Percentiles rank a stretch among this genome's conserved stretches.
phyloP scores from a whole-genome alignment of 169 alveolate species.

The Eimeria praecox region DNA sequence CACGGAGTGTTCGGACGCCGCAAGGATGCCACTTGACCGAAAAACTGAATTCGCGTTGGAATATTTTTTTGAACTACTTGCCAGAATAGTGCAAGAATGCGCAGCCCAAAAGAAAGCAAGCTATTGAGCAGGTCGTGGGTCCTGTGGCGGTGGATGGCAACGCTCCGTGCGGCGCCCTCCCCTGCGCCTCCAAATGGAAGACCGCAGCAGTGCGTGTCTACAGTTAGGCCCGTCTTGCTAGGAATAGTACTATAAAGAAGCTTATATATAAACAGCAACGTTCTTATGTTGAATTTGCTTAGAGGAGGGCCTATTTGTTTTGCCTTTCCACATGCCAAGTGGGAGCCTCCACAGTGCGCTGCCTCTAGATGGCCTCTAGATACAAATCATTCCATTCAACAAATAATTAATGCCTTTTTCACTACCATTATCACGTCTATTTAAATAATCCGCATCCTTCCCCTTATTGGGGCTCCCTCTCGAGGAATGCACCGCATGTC shows the following conservation, averaged over 20 bases:
- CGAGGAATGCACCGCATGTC: not conserved
- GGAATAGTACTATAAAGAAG: not conserved
- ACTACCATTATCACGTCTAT: not conserved
- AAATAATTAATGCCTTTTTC: not conserved
- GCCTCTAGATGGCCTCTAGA: not conserved
- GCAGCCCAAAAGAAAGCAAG: slow-evolving; percentile 30
- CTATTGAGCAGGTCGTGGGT: slow-evolving; percentile 46
- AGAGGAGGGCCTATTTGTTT: not conserved
- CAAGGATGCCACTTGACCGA: not conserved
- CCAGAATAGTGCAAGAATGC: not conserved
- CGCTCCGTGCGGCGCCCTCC: slow-evolving; percentile 77
- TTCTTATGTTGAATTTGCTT: not conserved
- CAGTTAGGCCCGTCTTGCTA: not conserved
- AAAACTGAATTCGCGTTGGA: slow-evolving; percentile 29
- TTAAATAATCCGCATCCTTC: not conserved
- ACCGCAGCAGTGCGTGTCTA: slow-evolving; percentile 17
- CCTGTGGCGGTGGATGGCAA: slow-evolving; percentile 54
- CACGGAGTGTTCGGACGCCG: slow-evolving; percentile 21
- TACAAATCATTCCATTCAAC: not conserved
- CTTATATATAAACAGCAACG: not conserved
- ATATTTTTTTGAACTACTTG: slow-evolving; percentile 8
- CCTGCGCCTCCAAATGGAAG: slow-evolving; percentile 44
- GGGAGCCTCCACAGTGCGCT: slow-evolving; percentile 8
- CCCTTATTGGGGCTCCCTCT: not conserved
- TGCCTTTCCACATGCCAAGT: not conserved